Evolutionary conservation across 2,329 filamentous ascomycete species (phyloP), one percentile per base, ranked within the genome.

Genomic region (Orbilia javanica): DNA sequence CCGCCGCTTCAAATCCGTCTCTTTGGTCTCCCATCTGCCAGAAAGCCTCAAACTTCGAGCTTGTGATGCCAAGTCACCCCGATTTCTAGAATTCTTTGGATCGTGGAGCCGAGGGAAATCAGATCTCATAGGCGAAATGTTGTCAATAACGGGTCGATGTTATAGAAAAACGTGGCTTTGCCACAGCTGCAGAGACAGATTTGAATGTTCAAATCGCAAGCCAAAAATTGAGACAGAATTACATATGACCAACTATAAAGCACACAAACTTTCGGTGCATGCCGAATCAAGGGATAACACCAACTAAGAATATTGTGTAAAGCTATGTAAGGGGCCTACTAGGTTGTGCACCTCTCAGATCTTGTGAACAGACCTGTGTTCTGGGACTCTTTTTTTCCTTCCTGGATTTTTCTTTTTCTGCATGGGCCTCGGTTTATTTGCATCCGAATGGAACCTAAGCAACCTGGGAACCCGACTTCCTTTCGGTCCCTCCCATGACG

Each of bases 101-200:
- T 57, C 57, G 18, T 69, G 52, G 50, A 44, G 36, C 52, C 52
- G 52, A 69, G 52, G 22, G 15, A 36, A 69, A 22, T 34, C 46
- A 42, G 27, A 57, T 36, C 52, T 4, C n/a, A 20, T 15, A 31
- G 15, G 31, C 3, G 15, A 57, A 13, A 11, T 4, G 39, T 34
- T 15, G 52, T 57, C 52, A 36, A 57, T 57, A 22, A 57, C 7
- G 39, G 31, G 52, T 57, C n/a, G n/a, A 57, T 57, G 7, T 22
- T 57, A 57, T 36, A 50, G 20, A 20, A 55, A 15, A 52, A 25
- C 11, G 31, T 20, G 29, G 52, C 29, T 55, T 55, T 55, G 52
- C 52, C 52, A 57, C 52, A 18, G 13, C 11, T 25, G 36, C 36
- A 44, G n/a, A 44, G n/a, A 18, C 42, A 6, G 42, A 10, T 48